Evolutionary conservation across 1,284 basidiomycete genomes (phyloP), one percentile per base, ranked within the genome.

Genomic region (Cryptococcus sp.): DNA sequence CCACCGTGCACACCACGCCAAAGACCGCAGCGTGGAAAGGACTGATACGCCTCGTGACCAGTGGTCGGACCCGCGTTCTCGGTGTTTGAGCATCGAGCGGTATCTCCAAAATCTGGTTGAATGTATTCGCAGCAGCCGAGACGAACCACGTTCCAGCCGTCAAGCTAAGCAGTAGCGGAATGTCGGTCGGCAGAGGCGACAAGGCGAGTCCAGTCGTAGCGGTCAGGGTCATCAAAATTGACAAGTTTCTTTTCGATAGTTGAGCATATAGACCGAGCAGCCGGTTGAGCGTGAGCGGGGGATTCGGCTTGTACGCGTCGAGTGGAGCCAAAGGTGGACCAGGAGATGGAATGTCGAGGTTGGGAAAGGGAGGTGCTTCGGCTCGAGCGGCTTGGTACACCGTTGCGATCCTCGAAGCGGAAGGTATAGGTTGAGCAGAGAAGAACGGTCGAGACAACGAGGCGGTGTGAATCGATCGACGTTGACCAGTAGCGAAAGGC

Each of bases 11-110:
- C 1, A 74, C 76, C 0, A 79, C 52, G 0, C 86, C 95, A 59
- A 97, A 97, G 4, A 77, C 76, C 6, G 84, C 78, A 0, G 92
- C 93, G 69, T 98, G 94, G 18, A 87, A 71, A 0, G 91, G 85
- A 2, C 83, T 83, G 48, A 98, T 82, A 7, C 83, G 82, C 28
- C 86, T 79, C 12, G 87, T 81, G 0, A 92, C 91, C n/a, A 99
- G 81, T 0, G 93, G 93, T 22, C 95, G 78, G 41, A 79, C 84
- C 16, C 93, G 81, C 0, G 95, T 99, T 33, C 95, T 82, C 0
- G 84, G 79, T 83, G 97, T 98, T 70, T 99, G 95, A 0, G 95
- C 92, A 67, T 99, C 95, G 54, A 94, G 88, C 0, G 95, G 95
- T 3, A 88, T 79, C 72, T 99, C 95, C 63, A 93, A 84, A 3